Evolutionary conservation across 768 basidiomycete species (phyloP).

Genomic region (Rhodosporidiobolus sp.): DNA sequence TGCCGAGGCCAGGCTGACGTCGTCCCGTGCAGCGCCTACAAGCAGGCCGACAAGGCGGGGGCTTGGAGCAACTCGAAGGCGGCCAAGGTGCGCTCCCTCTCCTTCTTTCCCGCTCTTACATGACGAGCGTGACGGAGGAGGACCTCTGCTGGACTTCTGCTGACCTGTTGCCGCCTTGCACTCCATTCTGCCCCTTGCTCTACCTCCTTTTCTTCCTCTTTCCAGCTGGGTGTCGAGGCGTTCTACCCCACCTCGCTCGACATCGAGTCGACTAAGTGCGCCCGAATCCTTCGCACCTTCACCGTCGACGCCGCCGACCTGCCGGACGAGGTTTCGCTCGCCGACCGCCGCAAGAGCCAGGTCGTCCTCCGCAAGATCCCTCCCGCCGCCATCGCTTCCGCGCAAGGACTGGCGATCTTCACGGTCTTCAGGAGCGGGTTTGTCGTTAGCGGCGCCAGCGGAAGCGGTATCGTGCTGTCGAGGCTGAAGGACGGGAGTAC

Average conservation of each 20-base stretch:
- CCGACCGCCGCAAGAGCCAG: conserved; percentile 34
- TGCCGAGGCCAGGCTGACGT: background rate
- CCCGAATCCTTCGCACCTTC: conserved; percentile 28
- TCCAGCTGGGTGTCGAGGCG: background rate
- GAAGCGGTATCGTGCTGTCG: conserved; percentile 24
- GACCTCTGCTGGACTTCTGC: too few relatives aligned
- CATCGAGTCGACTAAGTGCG: conserved; percentile 1
- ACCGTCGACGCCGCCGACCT: conserved; percentile 26
- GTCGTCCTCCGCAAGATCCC: conserved; percentile 35
- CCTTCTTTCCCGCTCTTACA: background rate
- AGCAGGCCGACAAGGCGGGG: conserved; percentile 1
- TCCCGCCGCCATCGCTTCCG: background rate
- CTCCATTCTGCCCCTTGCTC: too few relatives aligned
- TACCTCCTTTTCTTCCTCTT: too few relatives aligned
- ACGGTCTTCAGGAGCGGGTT: conserved; percentile 20
- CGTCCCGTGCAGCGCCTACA: conserved; percentile 3
- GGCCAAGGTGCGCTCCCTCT: background rate
- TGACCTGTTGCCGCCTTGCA: too few relatives aligned
- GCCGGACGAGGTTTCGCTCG: conserved; percentile 15
- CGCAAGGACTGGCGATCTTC: conserved; percentile 19
- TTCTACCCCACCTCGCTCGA: conserved; percentile 14
- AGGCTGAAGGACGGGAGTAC: conserved; percentile 31
- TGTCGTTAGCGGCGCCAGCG: background rate
- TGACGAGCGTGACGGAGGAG: too few relatives aligned
- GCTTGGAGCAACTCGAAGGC: background rate